Evolutionary conservation across 129 eudicot genomes (phyloP).

Genomic region (Daucus carota): DH1_v3.0 NC_030385.2:26254501-26255000

Average conservation of each 20-base stretch:
- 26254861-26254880: slow-evolving; percentile 90
- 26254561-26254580: slow-evolving; percentile 83
- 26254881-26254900: slow-evolving; percentile 91
- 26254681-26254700: neutral
- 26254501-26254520: slow-evolving; percentile 49
- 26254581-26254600: slow-evolving; percentile 82
- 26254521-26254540: slow-evolving; percentile 84
- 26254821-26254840: slow-evolving; percentile 90
- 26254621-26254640: slow-evolving; percentile 89
- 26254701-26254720: neutral
- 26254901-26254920: slow-evolving; percentile 95
- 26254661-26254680: neutral
- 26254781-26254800: slow-evolving; percentile 75
- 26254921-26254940: slow-evolving; percentile 91
- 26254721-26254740: slow-evolving; percentile 19
- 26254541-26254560: slow-evolving; percentile 80
- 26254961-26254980: slow-evolving; percentile 59
- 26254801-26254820: slow-evolving; percentile 91
- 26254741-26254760: slow-evolving; percentile 94
- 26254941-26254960: slow-evolving; percentile 89
- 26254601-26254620: slow-evolving; percentile 93
- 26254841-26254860: slow-evolving; percentile 73
- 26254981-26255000: slow-evolving; percentile 48
- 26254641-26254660: slow-evolving; percentile 75
- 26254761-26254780: slow-evolving; percentile 93